These are phyloP conservation scores for Monosporascus sp. DNA, from an alignment of 2,329 filamentous ascomycete genomes.

Conservation along the genomic window DNA sequence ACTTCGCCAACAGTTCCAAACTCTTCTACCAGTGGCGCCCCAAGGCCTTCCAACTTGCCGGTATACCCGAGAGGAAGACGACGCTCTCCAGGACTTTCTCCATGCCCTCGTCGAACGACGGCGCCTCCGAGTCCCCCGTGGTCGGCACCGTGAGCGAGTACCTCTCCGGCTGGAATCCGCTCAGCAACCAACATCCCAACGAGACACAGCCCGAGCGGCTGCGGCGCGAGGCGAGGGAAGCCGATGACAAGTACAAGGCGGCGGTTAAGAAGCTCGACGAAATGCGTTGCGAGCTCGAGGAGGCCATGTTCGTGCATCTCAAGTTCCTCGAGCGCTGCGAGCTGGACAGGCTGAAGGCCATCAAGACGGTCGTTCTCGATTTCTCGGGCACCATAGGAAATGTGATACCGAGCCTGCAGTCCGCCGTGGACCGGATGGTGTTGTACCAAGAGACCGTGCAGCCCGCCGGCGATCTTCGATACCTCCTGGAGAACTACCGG, in stretches of 20 bases:
- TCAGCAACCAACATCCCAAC: slow-evolving; percentile 86
- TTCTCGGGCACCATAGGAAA: slow-evolving; percentile 97
- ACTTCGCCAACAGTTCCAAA: slow-evolving; percentile 94
- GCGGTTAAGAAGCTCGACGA: slow-evolving; percentile 82
- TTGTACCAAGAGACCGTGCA: slow-evolving; percentile 99
- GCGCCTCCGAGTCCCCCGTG: slow-evolving; percentile 68
- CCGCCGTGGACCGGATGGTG: slow-evolving; percentile 97
- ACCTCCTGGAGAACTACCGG: slow-evolving; percentile 93
- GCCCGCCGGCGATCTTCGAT: slow-evolving; percentile 81
- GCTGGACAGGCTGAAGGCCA: slow-evolving; percentile 89
- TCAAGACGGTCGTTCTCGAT: slow-evolving; percentile 96
- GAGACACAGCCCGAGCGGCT: slow-evolving; percentile 85
- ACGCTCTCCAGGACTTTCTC: slow-evolving; percentile 70
- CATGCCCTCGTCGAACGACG: slow-evolving; percentile 54
- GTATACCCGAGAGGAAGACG: slow-evolving; percentile 82
- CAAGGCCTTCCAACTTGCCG: slow-evolving; percentile 82
- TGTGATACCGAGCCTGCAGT: slow-evolving; percentile 92
- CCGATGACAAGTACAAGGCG: slow-evolving; percentile 90
- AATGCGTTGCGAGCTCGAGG: slow-evolving; percentile 89
- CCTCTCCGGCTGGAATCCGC: slow-evolving; percentile 84
- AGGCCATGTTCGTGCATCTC: slow-evolving; percentile 87
- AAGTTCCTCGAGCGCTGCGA: slow-evolving; percentile 97
- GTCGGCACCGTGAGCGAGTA: slow-evolving; percentile 84
- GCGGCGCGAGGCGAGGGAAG: slow-evolving; percentile 80
- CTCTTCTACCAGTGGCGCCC: slow-evolving; percentile 97